Percentiles rank a stretch among this genome's conserved stretches.
Evolutionary conservation across 495 filamentous ascomycete species (phyloP).

Genomic region (Parathielavia appendiculata): DNA sequence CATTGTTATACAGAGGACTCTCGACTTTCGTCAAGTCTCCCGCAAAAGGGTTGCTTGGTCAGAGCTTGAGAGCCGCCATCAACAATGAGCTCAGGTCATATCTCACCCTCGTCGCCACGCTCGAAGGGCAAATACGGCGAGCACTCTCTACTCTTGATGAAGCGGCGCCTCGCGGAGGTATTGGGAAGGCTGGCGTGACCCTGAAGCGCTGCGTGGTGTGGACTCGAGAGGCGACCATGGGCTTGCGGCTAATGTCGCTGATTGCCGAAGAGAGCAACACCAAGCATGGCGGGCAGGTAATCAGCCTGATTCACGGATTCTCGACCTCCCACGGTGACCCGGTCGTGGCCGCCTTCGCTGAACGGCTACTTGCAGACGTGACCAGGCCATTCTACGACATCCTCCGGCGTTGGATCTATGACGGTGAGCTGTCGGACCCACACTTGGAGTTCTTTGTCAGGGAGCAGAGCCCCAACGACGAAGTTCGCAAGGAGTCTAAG

Average conservation of each 20-base stretch:
- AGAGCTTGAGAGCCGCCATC: conserved; percentile 89
- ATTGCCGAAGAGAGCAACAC: conserved; percentile 87
- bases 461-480: conserved; percentile 52
- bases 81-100: conserved; percentile 82
- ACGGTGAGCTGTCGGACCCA: conserved; percentile 93
- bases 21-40: conserved; percentile 70
- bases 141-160: conserved; percentile 66
- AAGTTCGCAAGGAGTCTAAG: conserved; percentile 45
- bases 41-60: conserved; percentile 66
- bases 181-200: conserved; percentile 88
- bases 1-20: conserved; percentile 77
- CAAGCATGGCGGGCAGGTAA: conserved; percentile 86
- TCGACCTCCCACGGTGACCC: conserved; percentile 92
- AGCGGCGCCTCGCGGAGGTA: conserved; percentile 55
- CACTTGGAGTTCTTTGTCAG: conserved; percentile 94
- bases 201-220: conserved; percentile 94
- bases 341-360: conserved; percentile 88
- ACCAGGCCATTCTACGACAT: conserved; percentile 98
- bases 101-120: conserved; percentile 81
- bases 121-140: conserved; percentile 89
- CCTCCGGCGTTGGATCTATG: conserved; percentile 95
- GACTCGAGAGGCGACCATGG: conserved; percentile 97
- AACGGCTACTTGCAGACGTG: conserved; percentile 81
- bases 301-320: conserved; percentile 89
- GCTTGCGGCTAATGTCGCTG: conserved; percentile 84